A percentile compares a stretch with the other conserved stretches of the same genome.
phyloP scores from a whole-genome alignment of 768 basidiomycete species.

The Boletus sp. region DNA sequence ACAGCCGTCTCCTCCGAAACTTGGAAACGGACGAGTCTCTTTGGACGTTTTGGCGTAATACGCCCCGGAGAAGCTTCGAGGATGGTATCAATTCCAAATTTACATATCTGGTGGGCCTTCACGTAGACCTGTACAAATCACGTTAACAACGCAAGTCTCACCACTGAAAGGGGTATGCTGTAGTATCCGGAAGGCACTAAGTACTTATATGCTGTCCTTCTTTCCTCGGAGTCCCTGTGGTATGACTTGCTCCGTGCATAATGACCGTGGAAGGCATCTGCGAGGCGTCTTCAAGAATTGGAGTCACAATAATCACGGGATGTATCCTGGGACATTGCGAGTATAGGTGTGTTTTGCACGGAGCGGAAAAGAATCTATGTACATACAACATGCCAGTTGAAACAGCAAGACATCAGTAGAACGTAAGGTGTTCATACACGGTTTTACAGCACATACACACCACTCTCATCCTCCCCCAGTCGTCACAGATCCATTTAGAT shows the following conservation, averaged over 20 bases:
- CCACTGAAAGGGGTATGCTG: not conserved
- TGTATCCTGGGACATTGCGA: not conserved
- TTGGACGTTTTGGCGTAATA: not conserved
- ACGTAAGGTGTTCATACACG: not conserved
- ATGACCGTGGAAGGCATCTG: not conserved
- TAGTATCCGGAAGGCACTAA: not conserved
- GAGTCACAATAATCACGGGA: not conserved
- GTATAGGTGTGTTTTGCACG: not conserved
- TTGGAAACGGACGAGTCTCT: too few relatives aligned
- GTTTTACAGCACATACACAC: not conserved
- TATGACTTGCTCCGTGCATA: not conserved
- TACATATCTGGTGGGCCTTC: not conserved
- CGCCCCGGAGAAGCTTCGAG: not conserved
- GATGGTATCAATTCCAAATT: not conserved
- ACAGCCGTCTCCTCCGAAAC: not conserved
- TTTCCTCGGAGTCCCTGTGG: too few relatives aligned
- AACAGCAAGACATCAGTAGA: not conserved
- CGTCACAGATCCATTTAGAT: conserved; percentile 1
- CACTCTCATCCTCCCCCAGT: not conserved
- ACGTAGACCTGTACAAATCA: too few relatives aligned
- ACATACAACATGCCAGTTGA: not conserved
- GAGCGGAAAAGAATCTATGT: not conserved
- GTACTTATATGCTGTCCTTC: not conserved
- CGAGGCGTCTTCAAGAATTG: not conserved
- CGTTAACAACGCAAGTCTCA: too few relatives aligned